Conservation (phyloP, 805 yeast species). For the Saccharomyces jurei region DNA sequence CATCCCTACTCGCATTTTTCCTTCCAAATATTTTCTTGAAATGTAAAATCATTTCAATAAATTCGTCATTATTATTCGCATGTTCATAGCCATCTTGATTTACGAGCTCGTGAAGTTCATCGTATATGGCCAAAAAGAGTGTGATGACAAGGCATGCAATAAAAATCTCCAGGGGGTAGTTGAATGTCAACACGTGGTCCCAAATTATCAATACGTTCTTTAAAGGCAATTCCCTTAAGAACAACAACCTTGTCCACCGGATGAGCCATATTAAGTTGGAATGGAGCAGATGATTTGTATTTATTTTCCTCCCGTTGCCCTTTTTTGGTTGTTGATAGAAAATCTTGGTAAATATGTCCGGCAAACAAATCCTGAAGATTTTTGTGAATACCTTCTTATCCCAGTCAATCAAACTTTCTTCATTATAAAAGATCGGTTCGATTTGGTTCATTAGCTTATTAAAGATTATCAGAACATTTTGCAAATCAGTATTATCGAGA, state of each 20-base stretch:
- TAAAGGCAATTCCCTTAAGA: slow-evolving; percentile 24
- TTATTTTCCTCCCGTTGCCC: slow-evolving; percentile 3
- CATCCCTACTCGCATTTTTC: slow-evolving; percentile 5
- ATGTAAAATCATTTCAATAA: slow-evolving; percentile 23
- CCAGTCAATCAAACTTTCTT: slow-evolving; percentile 20
- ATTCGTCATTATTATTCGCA: slow-evolving; percentile 22
- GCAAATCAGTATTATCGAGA: slow-evolving; percentile 2
- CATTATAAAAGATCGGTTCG: slow-evolving; percentile 21
- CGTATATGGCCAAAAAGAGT: slow-evolving; percentile 15
- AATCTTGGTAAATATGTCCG: slow-evolving; percentile 10
- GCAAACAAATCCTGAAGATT: slow-evolving; percentile 16
- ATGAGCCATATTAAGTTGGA: slow-evolving; percentile 27
- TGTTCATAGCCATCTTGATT: slow-evolving; percentile 12
- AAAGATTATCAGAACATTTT: slow-evolving; percentile 18
- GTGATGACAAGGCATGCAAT: slow-evolving; percentile 20
- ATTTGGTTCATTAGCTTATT: slow-evolving; percentile 23
- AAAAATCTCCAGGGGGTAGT: slow-evolving; percentile 17
- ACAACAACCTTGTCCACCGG: slow-evolving; percentile 27
- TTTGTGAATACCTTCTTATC: slow-evolving; percentile 15
- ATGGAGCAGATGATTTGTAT: slow-evolving; percentile 5
- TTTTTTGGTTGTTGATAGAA: slow-evolving; percentile 3
- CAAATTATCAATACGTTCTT: slow-evolving; percentile 21
- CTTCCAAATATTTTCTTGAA: slow-evolving; percentile 4
- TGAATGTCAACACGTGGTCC: slow-evolving; percentile 26
- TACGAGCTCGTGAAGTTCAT: slow-evolving; percentile 9